Conservation (phyloP, 306 rosid genomes). For the Boehmeria nivea region DNA sequence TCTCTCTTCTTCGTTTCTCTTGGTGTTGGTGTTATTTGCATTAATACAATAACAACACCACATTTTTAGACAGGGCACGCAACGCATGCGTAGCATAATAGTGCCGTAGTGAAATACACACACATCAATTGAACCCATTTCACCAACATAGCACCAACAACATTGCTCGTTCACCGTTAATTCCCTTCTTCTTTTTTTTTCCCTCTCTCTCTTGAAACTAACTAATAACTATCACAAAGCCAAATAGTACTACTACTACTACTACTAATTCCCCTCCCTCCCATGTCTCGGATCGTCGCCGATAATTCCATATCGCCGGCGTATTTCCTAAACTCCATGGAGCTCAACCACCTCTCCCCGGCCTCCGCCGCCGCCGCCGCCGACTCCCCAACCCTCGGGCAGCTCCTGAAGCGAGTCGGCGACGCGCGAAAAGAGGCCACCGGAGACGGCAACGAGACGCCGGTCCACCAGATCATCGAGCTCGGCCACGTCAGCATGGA, state of each 20-base stretch:
- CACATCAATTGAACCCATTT: not conserved
- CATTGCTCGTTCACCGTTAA: too few relatives aligned
- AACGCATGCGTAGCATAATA: not conserved
- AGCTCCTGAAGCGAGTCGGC: conserved; percentile 70
- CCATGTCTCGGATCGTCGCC: conserved; percentile 44
- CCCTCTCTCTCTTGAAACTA: too few relatives aligned
- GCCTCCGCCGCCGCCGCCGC: conserved; percentile 15
- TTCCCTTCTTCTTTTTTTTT: not conserved
- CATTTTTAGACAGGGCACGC: not conserved
- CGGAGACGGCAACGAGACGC: conserved; percentile 73
- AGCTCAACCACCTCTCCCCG: conserved; percentile 30
- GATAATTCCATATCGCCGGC: conserved; percentile 25
- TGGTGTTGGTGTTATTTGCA: too few relatives aligned
- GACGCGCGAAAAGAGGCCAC: conserved; percentile 53
- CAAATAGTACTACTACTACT: too few relatives aligned
- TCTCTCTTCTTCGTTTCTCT: too few relatives aligned
- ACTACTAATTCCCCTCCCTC: too few relatives aligned
- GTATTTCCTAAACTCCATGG: conserved; percentile 26
- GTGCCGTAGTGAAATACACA: not conserved
- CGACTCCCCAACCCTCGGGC: conserved; percentile 54
- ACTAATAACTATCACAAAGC: not conserved
- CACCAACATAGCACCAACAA: not conserved
- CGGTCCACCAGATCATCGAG: conserved; percentile 61
- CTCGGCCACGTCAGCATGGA: conserved; percentile 27
- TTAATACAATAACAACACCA: not conserved